Evolutionary conservation across 2,329 filamentous ascomycete species (phyloP), one percentile per base, ranked within the genome.

Genomic region (Diaporthe citriasiana): DNA sequence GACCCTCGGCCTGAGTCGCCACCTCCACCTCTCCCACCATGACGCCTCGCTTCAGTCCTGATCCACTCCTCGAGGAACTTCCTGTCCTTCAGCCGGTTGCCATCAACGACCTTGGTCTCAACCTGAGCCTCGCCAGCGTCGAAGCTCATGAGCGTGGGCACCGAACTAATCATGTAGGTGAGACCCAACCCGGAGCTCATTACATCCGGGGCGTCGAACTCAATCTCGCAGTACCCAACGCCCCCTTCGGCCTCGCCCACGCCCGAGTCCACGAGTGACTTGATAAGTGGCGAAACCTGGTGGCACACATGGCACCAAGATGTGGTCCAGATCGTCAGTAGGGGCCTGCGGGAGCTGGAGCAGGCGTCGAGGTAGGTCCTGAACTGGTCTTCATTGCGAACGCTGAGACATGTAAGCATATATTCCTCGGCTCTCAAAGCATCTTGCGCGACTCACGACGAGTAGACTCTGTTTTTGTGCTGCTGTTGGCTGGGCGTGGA

Each of bases 241-340:
- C 89, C 89, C 77, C 89, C 89, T 79, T 90, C 86, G 0, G 81
- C 82, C 81, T 90, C 88, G 73, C 89, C 89, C 3, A 88, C 83
- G 66, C 88, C 87, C 4, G 83, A 83, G 77, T 85, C 83, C 59
- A 92, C 80, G 42, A 91, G 83, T 15, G 84, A 82, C 17, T 79
- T 79, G 8, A 91, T 69, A 15, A 90, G 80, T 5, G 89, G 89
- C 6, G 82, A 82, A 33, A 91, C 84, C 42, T 81, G 79, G 59
- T 83, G 84, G 80, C 90, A 91, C 22, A 88, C 87, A 6, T 85
- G 81, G 79, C 90, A 91, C 83, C 86, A 91, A 10, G 88, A 88
- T 0, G 89, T 85, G 0, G 89, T 90, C 90, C 89, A 92, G 53
- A 91, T 82, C 1, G 89, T 91, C 72, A 92, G 79, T n/a, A 91